phyloP scores from a whole-genome alignment of 2,329 filamentous ascomycete genomes.

The Penicillium sp. region DNA sequence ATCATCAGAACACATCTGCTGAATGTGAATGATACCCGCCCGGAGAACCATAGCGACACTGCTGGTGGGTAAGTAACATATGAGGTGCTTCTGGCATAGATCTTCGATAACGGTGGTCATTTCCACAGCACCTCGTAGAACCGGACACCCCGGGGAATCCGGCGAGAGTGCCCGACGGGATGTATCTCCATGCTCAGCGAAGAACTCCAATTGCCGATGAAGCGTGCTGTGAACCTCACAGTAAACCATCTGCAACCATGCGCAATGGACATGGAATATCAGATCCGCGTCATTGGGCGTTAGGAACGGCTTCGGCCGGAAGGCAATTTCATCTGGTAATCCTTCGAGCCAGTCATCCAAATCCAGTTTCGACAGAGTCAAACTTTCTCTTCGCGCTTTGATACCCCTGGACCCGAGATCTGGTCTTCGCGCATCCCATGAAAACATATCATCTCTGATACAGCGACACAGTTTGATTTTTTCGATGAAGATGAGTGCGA shows the following conservation, averaged over 20 bases:
- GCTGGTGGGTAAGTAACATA: slow-evolving; percentile 74
- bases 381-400: background rate
- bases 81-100: slow-evolving; percentile 65
- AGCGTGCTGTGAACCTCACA: slow-evolving; percentile 80
- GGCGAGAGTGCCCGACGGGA: background rate
- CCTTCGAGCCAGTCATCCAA: background rate
- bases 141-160: background rate
- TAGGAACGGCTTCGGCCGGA: slow-evolving; percentile 50
- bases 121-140: slow-evolving; percentile 61
- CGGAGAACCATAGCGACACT: slow-evolving; percentile 81
- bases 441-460: slow-evolving; percentile 70
- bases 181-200: slow-evolving; percentile 4
- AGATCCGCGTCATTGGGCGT: slow-evolving; percentile 44
- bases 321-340: background rate
- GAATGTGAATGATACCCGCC: slow-evolving; percentile 81
- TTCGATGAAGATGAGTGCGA: slow-evolving; percentile 78
- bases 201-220: slow-evolving; percentile 76
- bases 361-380: background rate
- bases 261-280: slow-evolving; percentile 62
- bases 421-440: background rate
- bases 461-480: slow-evolving; percentile 80
- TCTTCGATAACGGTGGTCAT: slow-evolving; percentile 72
- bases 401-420: background rate
- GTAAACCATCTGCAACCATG: slow-evolving; percentile 81
- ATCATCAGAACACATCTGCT: slow-evolving; percentile 58